A percentile compares a stretch with the other conserved stretches of the same genome.
Conservation (phyloP, 2,329 filamentous ascomycete species). For the Neodidymelliopsis sp. region DNA sequence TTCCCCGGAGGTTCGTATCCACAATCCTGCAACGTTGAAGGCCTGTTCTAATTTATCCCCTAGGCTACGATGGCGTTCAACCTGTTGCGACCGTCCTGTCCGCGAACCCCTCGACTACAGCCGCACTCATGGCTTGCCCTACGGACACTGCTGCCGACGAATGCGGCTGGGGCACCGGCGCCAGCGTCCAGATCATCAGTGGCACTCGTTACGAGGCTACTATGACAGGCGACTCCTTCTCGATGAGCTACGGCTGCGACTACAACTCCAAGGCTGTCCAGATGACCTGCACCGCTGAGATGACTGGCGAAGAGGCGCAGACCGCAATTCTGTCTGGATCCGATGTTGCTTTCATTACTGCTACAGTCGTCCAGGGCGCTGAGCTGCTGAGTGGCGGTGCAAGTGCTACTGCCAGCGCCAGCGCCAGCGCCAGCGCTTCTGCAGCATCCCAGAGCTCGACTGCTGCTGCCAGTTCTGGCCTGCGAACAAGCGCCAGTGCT, state of each 20-base stretch:
- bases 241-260: conserved; percentile 38
- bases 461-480: conserved; percentile 10
- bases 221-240: conserved; percentile 23
- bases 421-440: conserved; percentile 4
- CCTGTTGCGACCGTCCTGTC: conserved; percentile 35
- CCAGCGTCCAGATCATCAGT: conserved; percentile 24
- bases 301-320: conserved; percentile 27
- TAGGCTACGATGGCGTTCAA: conserved; percentile 26
- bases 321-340: conserved; percentile 26
- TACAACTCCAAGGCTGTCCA: conserved; percentile 28
- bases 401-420: conserved; percentile 17
- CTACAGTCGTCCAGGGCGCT: conserved; percentile 32
- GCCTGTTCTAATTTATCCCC: neutral
- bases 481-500: conserved; percentile 12
- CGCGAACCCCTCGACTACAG: conserved; percentile 31
- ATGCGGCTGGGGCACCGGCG: conserved; percentile 37
- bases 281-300: conserved; percentile 37
- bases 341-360: conserved; percentile 32
- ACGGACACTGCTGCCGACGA: conserved; percentile 26
- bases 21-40: neutral
- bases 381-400: conserved; percentile 30
- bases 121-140: conserved; percentile 34
- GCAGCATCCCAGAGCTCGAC: conserved; percentile 10
- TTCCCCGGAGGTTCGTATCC: conserved; percentile 32
- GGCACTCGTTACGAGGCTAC: conserved; percentile 28